A percentile compares a stretch with the other conserved stretches of the same genome.
phyloP scores from a whole-genome alignment of 2,329 filamentous ascomycete species.

The Botrytis paeoniae region DNA sequence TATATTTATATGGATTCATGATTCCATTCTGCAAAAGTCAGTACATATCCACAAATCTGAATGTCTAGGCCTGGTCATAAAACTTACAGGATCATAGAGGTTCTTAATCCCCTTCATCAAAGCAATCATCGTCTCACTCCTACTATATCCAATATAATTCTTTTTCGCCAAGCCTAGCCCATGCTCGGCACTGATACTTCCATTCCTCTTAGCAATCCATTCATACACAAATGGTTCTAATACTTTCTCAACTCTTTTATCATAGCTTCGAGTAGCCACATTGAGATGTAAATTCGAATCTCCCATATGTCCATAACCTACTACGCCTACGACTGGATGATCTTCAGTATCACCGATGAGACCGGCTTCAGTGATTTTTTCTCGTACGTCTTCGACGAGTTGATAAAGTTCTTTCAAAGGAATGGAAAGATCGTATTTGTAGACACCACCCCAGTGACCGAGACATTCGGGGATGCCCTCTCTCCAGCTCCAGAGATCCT shows the following conservation, averaged over 20 bases:
- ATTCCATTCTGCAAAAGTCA: slow-evolving; percentile 5
- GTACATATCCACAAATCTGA: neutral
- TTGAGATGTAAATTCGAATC: slow-evolving; percentile 96
- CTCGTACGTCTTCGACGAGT: slow-evolving; percentile 80
- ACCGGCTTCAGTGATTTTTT: slow-evolving; percentile 68
- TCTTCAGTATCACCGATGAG: slow-evolving; percentile 73
- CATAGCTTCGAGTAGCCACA: slow-evolving; percentile 76
- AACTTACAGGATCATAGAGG: slow-evolving; percentile 85
- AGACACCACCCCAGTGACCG: slow-evolving; percentile 88
- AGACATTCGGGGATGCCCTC: slow-evolving; percentile 90
- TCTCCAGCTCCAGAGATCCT: slow-evolving; percentile 83
- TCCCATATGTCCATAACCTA: slow-evolving; percentile 98
- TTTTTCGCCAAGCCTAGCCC: slow-evolving; percentile 94
- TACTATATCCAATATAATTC: slow-evolving; percentile 89
- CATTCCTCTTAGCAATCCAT: slow-evolving; percentile 84
- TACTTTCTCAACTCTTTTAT: slow-evolving; percentile 79
- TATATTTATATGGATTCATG: slow-evolving; percentile 17
- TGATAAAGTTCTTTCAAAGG: slow-evolving; percentile 83
- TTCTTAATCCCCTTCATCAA: slow-evolving; percentile 96
- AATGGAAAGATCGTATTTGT: slow-evolving; percentile 98
- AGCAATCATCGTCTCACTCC: slow-evolving; percentile 79
- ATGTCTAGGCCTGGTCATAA: neutral
- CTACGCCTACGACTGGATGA: slow-evolving; percentile 80
- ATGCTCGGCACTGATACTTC: slow-evolving; percentile 96
- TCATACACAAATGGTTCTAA: slow-evolving; percentile 97